phyloP scores from a whole-genome alignment of 2,329 filamentous ascomycete species.

The Chaetothyriales sp. region DNA sequence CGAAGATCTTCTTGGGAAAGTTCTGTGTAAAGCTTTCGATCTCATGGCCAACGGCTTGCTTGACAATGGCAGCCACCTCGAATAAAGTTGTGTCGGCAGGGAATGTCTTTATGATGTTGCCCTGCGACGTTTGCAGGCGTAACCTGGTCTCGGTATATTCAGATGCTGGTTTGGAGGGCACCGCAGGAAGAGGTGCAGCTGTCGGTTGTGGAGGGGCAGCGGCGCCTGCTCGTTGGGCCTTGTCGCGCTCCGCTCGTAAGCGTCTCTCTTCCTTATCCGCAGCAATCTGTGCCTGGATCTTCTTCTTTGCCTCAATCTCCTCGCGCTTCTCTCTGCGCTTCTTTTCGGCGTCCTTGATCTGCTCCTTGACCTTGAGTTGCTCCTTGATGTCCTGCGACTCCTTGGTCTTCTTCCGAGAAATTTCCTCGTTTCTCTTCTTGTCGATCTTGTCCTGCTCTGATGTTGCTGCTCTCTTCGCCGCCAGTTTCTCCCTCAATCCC shows the following conservation, averaged over 20 bases:
- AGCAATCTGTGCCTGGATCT: constrained; percentile 85
- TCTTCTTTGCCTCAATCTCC: constrained; percentile 72
- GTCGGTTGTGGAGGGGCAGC: constrained; percentile 35
- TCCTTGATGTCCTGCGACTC: constrained; percentile 85
- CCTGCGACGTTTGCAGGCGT: constrained; percentile 60
- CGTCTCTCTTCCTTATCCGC: constrained; percentile 84
- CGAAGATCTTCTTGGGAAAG: constrained; percentile 73
- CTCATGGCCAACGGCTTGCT: constrained; percentile 53
- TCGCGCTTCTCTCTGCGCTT: constrained; percentile 81
- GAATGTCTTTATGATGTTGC: constrained; percentile 75
- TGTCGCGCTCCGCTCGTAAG: constrained; percentile 70
- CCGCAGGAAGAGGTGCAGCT: constrained; percentile 32
- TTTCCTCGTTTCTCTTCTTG: constrained; percentile 71
- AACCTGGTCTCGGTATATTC: constrained; percentile 70
- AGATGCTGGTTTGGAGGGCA: constrained; percentile 49
- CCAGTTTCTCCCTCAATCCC: constrained; percentile 58
- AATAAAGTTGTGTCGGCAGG: constrained; percentile 84
- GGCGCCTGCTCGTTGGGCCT: constrained; percentile 71
- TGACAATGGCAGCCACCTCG: constrained; percentile 68
- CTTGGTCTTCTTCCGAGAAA: constrained; percentile 74
- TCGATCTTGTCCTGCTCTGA: constrained; percentile 65
- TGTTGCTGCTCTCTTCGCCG: constrained; percentile 56
- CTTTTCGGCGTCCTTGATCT: constrained; percentile 74
- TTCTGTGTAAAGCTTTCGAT: constrained; percentile 71
- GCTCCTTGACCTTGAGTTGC: constrained; percentile 73